Base-by-base conservation (phyloP, 2,329 filamentous ascomycete species). In the Fusarium beomiforme region DNA sequence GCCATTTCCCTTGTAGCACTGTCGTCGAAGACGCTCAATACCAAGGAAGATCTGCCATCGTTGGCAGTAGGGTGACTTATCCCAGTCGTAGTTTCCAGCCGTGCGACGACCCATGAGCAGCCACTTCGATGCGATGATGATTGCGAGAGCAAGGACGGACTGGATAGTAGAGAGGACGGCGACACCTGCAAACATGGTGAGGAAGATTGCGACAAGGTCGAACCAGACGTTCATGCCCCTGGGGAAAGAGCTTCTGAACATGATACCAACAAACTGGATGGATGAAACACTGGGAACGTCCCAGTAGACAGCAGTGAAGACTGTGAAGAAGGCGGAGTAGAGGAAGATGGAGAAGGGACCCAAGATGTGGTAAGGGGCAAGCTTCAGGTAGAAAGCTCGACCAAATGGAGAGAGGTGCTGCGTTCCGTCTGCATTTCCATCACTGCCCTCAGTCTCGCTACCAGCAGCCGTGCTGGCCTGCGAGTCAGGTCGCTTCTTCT, bases 41-140 rank as follows among this genome's bases (percentile, higher is more conserved):
- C 49, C 36, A 2, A 65, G 62, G 16, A 65, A 65, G 50, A 65
- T 65, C 36, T 65, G 62, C 62, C 62, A 65, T 1, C 62, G 60
- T 4, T 65, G 62, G 1, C 62, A 65, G 10, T 65, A 65, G 2
- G 62, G 39, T 7, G 62, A 65, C 21, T 59, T 49, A 14, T 65
- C 62, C 62, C 50, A 65, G 6, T 65, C 62, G 14, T 65, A 65
- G 36, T 65, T 65, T 3, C 62, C 62, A 14, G 60, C 31, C 6
- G 17, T 58, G 3, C 62, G 60, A 6, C 60, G 50, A 0, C 62
- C 60, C 62, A 65, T 44, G 1, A 65, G 21, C 12, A 56, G 7
- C 62, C 62, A 65, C 14, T 65, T 65, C 0, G 62, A 65, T 1
- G 23, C 6, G 10, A 65, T 43, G 1, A 65, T 24, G 0, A 65